Conservation (phyloP, 163 green algal genomes). For the Trebouxia gelatinosa region DNA sequence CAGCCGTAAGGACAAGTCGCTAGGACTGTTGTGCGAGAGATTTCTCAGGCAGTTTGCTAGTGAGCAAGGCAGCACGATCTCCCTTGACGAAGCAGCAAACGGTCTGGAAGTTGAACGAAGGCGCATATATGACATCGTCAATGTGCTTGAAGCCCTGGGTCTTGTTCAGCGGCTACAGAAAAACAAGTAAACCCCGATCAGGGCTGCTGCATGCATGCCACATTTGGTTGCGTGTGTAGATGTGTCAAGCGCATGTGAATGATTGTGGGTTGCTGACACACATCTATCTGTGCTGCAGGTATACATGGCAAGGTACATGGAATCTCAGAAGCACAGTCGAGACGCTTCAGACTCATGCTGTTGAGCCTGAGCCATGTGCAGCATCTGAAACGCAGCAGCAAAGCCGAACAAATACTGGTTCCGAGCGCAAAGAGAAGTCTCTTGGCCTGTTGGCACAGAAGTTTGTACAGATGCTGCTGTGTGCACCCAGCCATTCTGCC, state of each 20-base stretch:
- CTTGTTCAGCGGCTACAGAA: constrained; percentile 37
- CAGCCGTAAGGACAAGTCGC: constrained; percentile 49
- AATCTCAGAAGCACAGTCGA: not conserved
- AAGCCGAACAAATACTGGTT: not conserved
- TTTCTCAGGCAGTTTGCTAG: constrained; percentile 33
- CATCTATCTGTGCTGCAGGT: constrained; percentile 3
- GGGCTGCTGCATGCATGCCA: too few species aligned
- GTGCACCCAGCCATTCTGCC: not conserved
- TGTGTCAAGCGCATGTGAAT: too few species aligned
- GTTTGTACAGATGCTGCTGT: constrained; percentile 22
- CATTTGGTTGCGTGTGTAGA: too few species aligned
- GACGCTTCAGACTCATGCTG: not conserved
- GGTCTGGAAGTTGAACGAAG: constrained; percentile 39
- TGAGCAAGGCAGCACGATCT: constrained; percentile 22
- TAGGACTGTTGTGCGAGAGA: constrained; percentile 38
- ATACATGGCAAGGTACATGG: constrained; percentile 15
- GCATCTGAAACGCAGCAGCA: not conserved
- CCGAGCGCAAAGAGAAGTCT: constrained; percentile 6
- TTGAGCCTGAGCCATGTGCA: not conserved
- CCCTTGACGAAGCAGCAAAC: constrained; percentile 38
- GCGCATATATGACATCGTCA: constrained; percentile 55
- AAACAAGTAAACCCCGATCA: constrained; percentile 31
- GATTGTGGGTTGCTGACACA: not conserved
- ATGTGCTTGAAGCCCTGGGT: constrained; percentile 48
- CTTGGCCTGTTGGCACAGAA: constrained; percentile 1